phyloP scores from a whole-genome alignment of 2,329 filamentous ascomycete genomes.

The Colletotrichum lini region DNA sequence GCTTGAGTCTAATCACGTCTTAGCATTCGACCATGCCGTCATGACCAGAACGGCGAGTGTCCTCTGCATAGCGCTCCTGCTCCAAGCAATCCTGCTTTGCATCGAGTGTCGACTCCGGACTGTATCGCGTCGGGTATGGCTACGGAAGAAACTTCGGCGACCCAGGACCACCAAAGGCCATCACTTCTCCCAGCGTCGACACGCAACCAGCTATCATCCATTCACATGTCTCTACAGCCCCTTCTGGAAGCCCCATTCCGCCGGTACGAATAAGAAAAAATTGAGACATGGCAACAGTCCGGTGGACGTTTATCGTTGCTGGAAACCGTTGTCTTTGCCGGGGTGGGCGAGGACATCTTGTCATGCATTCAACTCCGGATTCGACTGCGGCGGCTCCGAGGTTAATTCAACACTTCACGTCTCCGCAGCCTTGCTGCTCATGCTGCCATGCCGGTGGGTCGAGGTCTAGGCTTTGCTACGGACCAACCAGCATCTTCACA shows the following conservation, averaged over 20 bases:
- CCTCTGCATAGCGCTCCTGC: background rate
- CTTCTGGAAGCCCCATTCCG: constrained; percentile 13
- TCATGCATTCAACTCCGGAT: constrained; percentile 5
- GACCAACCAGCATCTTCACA: constrained; percentile 4
- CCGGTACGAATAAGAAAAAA: constrained; percentile 25
- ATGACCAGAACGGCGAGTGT: constrained; percentile 2
- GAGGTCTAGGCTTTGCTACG: constrained; percentile 22
- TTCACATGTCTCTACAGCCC: constrained; percentile 16
- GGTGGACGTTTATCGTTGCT: constrained; percentile 14
- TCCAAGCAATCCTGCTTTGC: background rate
- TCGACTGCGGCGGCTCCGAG: constrained; percentile 25
- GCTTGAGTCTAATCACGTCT: constrained; percentile 21
- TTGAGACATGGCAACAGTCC: constrained; percentile 22
- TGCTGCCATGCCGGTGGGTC: constrained; percentile 20
- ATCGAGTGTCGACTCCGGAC: background rate
- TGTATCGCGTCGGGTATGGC: background rate
- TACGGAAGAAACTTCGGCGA: background rate
- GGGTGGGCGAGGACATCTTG: constrained; percentile 4
- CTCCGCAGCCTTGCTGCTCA: constrained; percentile 25
- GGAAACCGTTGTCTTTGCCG: constrained; percentile 17
- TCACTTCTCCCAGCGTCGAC: background rate
- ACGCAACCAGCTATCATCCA: constrained; percentile 27
- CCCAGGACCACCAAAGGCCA: background rate
- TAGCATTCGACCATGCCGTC: constrained; percentile 10
- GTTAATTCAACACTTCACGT: constrained; percentile 20